Evolutionary conservation across 2,329 filamentous ascomycete species (phyloP), one percentile per base, ranked within the genome.

Genomic region (Gnomoniopsis smithogilvyi): DNA sequence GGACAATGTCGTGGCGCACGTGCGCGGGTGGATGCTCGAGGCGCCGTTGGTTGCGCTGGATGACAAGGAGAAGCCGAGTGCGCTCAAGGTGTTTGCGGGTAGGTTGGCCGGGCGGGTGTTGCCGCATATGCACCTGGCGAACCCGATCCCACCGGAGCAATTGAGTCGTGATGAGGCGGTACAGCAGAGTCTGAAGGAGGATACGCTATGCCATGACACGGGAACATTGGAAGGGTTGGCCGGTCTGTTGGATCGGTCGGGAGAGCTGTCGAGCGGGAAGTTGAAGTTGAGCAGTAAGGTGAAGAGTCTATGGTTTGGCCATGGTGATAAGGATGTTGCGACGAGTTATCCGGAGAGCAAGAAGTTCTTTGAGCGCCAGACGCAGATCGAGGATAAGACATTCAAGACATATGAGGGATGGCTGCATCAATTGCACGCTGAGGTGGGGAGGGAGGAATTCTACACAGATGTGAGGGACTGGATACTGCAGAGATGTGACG

Each of bases 211-310:
- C 72, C 92, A 96, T 74, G 82, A 94, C 72, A 94, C 86, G 2
- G 93, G 92, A 38, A 96, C 93, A 7, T 79, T 96, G n/a, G 88
- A 93, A 71, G 90, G 90, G 1, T 71, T 96, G 36, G 82, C 89
- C 0, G 87, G 84, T 0, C 81, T 96, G 81, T 75, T 97, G 64
- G 91, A 96, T 70, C 83, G 93, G 26, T 88, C 88, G 1, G 75
- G 75, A 6, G 79, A 78, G 55, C 74, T 96, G 62, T 75, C 83
- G 6, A 74, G 72, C 6, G 88, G 87, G 2, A 79, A 76, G 53
- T 73, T 85, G 33, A 74, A 67, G 64, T 71, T 85, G 68, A 71
- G 83, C 72, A 70, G 75, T 24, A 70, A 75, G n/a, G 82, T 91
- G 56, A 81, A 76, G 62, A 82, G 84, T 54, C 69, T 97, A 26